Evolutionary conservation across 176 grass and related monocot genomes (phyloP).

Genomic region (Metroxylon sagu): DNA sequence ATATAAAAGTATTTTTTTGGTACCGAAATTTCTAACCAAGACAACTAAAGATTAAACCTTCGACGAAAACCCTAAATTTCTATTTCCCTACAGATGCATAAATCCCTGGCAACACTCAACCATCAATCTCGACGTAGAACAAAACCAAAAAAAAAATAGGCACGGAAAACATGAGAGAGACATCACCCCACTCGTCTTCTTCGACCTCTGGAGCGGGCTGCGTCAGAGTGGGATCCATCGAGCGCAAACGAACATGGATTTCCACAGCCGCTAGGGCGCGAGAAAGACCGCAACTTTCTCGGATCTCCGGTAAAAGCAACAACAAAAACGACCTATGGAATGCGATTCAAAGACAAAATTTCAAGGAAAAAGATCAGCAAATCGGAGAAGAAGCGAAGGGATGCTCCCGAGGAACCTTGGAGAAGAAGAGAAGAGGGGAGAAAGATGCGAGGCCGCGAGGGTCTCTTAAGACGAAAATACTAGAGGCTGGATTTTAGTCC

Average conservation of each 20-base stretch:
- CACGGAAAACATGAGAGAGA: not conserved
- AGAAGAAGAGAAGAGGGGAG: no score
- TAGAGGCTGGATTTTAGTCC: no score
- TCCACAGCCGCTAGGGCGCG: not conserved
- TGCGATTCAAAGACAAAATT: not conserved
- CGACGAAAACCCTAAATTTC: no score
- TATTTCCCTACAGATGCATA: no score
- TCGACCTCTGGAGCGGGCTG: slow-evolving; percentile 15
- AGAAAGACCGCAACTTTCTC: slow-evolving; percentile 1
- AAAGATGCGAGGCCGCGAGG: no score
- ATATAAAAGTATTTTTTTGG: no score
- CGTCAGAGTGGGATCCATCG: slow-evolving; percentile 23
- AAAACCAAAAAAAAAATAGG: not conserved
- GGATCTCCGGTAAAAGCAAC: not conserved
- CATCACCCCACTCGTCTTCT: slow-evolving; percentile 18
- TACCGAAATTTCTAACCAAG: no score
- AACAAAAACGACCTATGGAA: not conserved
- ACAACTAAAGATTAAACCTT: no score
- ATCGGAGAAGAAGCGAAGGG: no score
- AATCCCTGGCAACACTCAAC: not conserved
- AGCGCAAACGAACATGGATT: slow-evolving; percentile 24
- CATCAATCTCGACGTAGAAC: not conserved
- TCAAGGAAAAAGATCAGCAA: no score
- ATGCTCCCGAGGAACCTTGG: no score
- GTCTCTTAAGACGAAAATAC: no score